Conservation (phyloP, 805 yeast species). For the Candida oleophila region DNA sequence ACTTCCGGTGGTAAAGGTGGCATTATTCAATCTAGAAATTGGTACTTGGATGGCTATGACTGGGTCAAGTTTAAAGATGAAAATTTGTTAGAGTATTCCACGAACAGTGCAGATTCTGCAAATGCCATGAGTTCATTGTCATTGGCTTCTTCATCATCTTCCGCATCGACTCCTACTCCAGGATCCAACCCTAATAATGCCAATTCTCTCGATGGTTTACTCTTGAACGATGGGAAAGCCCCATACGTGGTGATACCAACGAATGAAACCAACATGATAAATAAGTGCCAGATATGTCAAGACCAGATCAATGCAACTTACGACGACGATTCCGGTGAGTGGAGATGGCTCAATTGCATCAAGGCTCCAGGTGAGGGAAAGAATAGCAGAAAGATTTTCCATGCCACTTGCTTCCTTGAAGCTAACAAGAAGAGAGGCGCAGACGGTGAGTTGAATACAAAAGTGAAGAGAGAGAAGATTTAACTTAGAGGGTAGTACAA, state of each 20-base stretch:
- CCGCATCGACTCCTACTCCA: neutral
- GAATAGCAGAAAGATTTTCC: slow-evolving; percentile 38
- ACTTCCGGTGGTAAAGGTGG: slow-evolving; percentile 14
- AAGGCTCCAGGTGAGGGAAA: slow-evolving; percentile 36
- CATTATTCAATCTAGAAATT: slow-evolving; percentile 68
- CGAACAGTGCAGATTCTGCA: slow-evolving; percentile 6
- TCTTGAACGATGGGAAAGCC: slow-evolving; percentile 4
- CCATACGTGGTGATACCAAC: slow-evolving; percentile 66
- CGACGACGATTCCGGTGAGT: slow-evolving; percentile 45
- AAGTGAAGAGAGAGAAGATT: slow-evolving; percentile 24
- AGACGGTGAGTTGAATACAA: slow-evolving; percentile 21
- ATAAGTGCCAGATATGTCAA: slow-evolving; percentile 41
- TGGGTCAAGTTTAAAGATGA: slow-evolving; percentile 80
- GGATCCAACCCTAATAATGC: neutral
- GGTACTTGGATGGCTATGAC: slow-evolving; percentile 72
- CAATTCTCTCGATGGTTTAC: slow-evolving; percentile 4
- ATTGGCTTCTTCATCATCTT: neutral
- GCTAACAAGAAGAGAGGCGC: slow-evolving; percentile 33
- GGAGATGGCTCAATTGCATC: slow-evolving; percentile 44
- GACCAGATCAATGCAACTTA: slow-evolving; percentile 43
- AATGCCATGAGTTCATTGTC: slow-evolving; percentile 2
- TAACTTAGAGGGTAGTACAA: too few relatives aligned
- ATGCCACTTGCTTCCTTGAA: slow-evolving; percentile 38
- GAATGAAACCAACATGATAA: slow-evolving; percentile 53
- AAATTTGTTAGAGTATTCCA: slow-evolving; percentile 36